phyloP scores from a whole-genome alignment of 352 stramenopile genomes.

The Globisporangium nagaii region DNA sequence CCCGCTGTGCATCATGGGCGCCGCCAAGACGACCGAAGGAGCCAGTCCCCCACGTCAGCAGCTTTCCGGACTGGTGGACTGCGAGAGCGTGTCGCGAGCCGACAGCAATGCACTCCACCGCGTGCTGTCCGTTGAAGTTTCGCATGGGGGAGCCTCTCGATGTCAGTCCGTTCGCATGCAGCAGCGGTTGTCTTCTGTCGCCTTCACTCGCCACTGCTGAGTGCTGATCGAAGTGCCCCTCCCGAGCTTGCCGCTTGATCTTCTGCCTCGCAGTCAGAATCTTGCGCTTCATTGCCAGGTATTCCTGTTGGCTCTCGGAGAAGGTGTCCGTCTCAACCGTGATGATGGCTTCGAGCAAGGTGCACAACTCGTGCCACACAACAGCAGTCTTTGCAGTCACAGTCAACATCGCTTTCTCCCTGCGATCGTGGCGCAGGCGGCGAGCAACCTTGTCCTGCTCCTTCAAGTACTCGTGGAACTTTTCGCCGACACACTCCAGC shows the following conservation, averaged over 20 bases:
- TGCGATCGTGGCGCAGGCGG: conserved; percentile 42
- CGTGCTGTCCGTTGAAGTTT: conserved; percentile 48
- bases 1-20: conserved; percentile 6
- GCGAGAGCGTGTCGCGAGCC: conserved; percentile 65
- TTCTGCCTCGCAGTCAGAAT: conserved; percentile 49
- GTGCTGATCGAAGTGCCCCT: conserved; percentile 22
- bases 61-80: conserved; percentile 53
- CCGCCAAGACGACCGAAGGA: conserved; percentile 62
- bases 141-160: conserved; percentile 31
- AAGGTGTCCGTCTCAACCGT: conserved; percentile 32
- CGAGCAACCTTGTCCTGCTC: conserved; percentile 51
- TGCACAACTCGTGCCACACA: conserved; percentile 44
- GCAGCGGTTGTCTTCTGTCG: not conserved
- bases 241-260: conserved; percentile 49
- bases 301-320: conserved; percentile 32
- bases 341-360: conserved; percentile 39
- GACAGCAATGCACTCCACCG: conserved; percentile 48
- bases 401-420: conserved; percentile 27
- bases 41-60: conserved; percentile 69
- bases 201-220: not conserved
- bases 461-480: conserved; percentile 68
- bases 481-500: conserved; percentile 53
- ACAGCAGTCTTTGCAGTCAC: conserved; percentile 28
- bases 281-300: conserved; percentile 54
- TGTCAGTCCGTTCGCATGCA: conserved; percentile 53